phyloP scores from a whole-genome alignment of 345 rosid species.

The Camelina hispida region DNA sequence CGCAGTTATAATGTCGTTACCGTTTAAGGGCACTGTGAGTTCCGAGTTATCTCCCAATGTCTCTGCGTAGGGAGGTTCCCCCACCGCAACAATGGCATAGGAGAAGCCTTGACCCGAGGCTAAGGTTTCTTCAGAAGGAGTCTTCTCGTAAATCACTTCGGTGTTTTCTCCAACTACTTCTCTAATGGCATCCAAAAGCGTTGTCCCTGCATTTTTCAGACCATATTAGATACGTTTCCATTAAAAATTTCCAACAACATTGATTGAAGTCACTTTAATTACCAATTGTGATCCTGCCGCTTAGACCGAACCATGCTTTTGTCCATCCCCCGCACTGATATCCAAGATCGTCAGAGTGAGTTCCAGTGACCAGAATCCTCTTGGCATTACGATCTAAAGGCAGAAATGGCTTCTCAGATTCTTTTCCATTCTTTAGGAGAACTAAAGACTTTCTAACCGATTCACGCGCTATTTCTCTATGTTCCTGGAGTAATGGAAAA shows the following conservation, averaged over 20 bases:
- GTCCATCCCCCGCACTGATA: constrained; percentile 95
- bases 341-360: constrained; percentile 81
- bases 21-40: constrained; percentile 65
- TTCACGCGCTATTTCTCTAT: constrained; percentile 70
- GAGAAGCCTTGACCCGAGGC: constrained; percentile 48
- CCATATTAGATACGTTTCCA: background rate
- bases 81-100: constrained; percentile 77
- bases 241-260: background rate
- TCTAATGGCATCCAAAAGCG: constrained; percentile 75
- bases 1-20: constrained; percentile 53
- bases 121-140: constrained; percentile 65
- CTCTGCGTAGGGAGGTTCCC: constrained; percentile 84
- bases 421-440: constrained; percentile 77
- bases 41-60: constrained; percentile 57
- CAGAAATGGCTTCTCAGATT: constrained; percentile 54
- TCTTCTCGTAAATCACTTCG: constrained; percentile 63
- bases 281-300: constrained; percentile 83
- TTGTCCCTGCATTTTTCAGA: constrained; percentile 55
- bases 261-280: background rate
- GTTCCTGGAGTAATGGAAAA: constrained; percentile 45
- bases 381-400: constrained; percentile 63
- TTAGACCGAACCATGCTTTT: constrained; percentile 56
- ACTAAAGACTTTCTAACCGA: constrained; percentile 83
- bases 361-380: constrained; percentile 70
- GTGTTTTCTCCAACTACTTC: constrained; percentile 62